These are phyloP conservation scores for Mortierella sp. DNA, from an alignment of 371 early-diverging fungal genomes.

Conservation along the genomic window DNA sequence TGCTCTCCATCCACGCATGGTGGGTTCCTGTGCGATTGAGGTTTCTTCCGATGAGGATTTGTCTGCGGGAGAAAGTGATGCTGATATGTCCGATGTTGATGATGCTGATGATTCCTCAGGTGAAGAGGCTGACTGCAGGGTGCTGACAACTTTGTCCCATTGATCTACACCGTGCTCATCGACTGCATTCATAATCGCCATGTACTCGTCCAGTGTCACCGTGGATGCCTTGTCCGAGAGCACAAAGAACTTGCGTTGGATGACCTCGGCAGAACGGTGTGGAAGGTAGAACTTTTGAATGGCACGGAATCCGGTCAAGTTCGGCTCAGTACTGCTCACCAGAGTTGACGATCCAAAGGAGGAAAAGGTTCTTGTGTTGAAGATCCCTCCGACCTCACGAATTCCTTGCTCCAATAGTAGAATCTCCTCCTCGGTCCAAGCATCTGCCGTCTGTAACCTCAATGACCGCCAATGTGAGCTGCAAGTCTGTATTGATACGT, in stretches of 20 bases:
- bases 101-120: neutral
- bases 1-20: conserved; percentile 33
- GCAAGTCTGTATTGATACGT: conserved; percentile 23
- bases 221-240: conserved; percentile 39
- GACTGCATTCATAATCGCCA: conserved; percentile 43
- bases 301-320: conserved; percentile 14
- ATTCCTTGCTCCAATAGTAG: conserved; percentile 37
- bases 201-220: conserved; percentile 45
- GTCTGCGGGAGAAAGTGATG: too few species aligned
- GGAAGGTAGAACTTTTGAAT: conserved; percentile 43
- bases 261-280: neutral
- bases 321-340: neutral
- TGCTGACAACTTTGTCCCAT: conserved; percentile 43
- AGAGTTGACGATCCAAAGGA: neutral
- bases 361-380: conserved; percentile 5
- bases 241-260: conserved; percentile 40
- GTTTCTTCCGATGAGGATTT: neutral
- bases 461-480: conserved; percentile 30
- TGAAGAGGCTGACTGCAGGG: neutral
- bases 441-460: conserved; percentile 14
- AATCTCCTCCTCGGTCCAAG: conserved; percentile 36
- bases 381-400: conserved; percentile 31
- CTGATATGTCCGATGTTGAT: too few species aligned
- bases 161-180: conserved; percentile 31
- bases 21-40: neutral